Base-by-base conservation (phyloP, 2,329 filamentous ascomycete genomes). In the Penicillium sumatraense region DNA sequence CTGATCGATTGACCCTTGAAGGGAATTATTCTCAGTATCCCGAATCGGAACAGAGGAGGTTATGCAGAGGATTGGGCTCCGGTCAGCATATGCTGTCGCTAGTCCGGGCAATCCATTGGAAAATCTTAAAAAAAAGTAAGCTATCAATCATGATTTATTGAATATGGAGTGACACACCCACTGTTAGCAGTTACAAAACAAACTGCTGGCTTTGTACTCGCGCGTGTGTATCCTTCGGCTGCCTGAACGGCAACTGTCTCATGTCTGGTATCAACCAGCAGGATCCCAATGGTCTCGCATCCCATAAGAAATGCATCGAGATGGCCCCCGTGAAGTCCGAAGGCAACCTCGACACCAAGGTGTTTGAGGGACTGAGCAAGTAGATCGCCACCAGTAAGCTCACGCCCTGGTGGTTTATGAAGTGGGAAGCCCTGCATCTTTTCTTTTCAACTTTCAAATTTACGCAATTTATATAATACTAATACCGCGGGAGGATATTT, bases 141-240 rank as follows among this genome's bases (percentile, higher is more conserved):
- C n/a, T n/a, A n/a, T n/a, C n/a, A n/a, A n/a, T n/a, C n/a, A n/a
- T n/a, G n/a, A n/a, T n/a, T n/a, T n/a, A n/a, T n/a, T n/a, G n/a
- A n/a, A n/a, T n/a, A n/a, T n/a, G n/a, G n/a, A n/a, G n/a, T n/a
- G n/a, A 59, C 73, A 52, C 56, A 78, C 77, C 78, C 77, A 57
- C 77, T 80, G 48, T 80, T 80, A 0, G 78, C 77, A 10, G 78
- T 80, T 2, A 80, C 72, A 51, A 81, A 80, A 53, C 74, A 77
- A n/a, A 75, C 72, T 9, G 76, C 78, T 9, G 76, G 71, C 52
- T 76, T 77, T 1, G 72, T 72, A n/a, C 68, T 73, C 41, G 79
- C 65, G 57, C 78, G 79, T 2, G 75, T 68, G 61, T 80, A 80
- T 7, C 73, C 74, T 60, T 80, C 77, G 0, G 78, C 78, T 7